Percentiles rank a stretch among this genome's conserved stretches.
These are phyloP conservation scores for Blastobotrys aristatus DNA, from an alignment of 1,139 yeast genomes.

Conservation along the genomic window DNA sequence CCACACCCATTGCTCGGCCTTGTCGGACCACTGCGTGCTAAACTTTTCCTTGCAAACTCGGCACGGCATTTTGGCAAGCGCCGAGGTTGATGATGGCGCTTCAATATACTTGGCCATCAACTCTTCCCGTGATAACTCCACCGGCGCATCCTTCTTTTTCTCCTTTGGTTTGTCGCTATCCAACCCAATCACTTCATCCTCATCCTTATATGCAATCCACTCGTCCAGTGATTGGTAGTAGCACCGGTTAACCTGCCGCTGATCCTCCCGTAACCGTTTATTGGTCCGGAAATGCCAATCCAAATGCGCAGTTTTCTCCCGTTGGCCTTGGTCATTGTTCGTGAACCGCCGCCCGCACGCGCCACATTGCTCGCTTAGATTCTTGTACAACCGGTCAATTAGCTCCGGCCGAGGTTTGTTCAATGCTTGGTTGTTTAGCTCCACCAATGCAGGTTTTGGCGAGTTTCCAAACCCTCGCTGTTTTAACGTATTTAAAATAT, in stretches of 20 bases:
- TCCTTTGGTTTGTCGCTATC: constrained; percentile 11
- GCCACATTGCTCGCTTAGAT: constrained; percentile 75
- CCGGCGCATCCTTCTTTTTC: constrained; percentile 9
- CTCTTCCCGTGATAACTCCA: constrained; percentile 18
- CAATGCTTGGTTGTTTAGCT: constrained; percentile 29
- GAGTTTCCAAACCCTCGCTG: constrained; percentile 21
- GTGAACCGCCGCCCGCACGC: constrained; percentile 86
- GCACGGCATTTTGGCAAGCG: constrained; percentile 66
- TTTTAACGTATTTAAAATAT: constrained; percentile 20
- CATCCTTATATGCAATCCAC: constrained; percentile 74
- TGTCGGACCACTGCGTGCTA: constrained; percentile 79
- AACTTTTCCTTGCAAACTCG: constrained; percentile 83
- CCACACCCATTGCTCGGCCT: constrained; percentile 96
- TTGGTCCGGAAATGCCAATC: constrained; percentile 98
- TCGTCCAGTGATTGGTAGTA: constrained; percentile 75
- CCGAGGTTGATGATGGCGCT: constrained; percentile 52
- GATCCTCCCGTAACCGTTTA: constrained; percentile 59
- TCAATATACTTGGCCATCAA: constrained; percentile 32
- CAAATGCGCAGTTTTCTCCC: constrained; percentile 57
- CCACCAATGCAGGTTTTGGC: constrained; percentile 19
- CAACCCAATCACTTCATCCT: constrained; percentile 43
- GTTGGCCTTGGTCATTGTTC: constrained; percentile 54
- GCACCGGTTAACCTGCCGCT: constrained; percentile 57
- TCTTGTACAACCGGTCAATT: constrained; percentile 44
- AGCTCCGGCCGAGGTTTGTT: constrained; percentile 33